Evolutionary conservation across 2,329 filamentous ascomycete genomes (phyloP), one percentile per base, ranked within the genome.

Genomic region (Ophiocordyceps sinensis): DNA sequence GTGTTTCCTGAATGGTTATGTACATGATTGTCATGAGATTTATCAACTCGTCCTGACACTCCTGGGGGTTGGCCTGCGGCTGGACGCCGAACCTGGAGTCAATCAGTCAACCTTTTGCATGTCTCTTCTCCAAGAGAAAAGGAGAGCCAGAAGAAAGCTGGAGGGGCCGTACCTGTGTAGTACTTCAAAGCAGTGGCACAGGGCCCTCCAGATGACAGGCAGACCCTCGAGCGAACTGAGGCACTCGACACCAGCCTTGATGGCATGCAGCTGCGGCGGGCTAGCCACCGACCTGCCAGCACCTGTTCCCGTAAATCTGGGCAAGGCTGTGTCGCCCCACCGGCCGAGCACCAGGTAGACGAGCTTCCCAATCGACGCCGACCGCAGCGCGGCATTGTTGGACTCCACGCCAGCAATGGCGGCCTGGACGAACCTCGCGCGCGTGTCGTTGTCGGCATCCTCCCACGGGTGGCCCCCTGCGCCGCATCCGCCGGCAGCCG

Each of bases 321-420:
- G 59, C 54, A 76, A 73, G 28, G 79, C 79, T 11, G 79, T 85
- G 38, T 78, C 68, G 3, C 70, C 73, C 83, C 83, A 88, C 30
- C 79, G 67, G 2, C 83, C 83, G 5, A 85, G 68, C 13, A 81
- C 64, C 23, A 83, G 57, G 51, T 81, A 80, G 4, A 77, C 60
- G 36, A 80, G 57, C 37, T 68, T 70, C 29, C 73, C 73, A 28
- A 82, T 65, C 13, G 68, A 71, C 38, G 71, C 70, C 38, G 64
- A 64, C 9, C 73, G 64, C 41, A 68, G 55, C 14, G 66, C 61
- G 28, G 67, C 56, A 42, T 78, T 68, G 37, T 63, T 60, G 28
- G 64, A 63, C 44, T 65, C 60, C 32, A 62, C 45, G 12, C 59
- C 59, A 0, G 54, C 58, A 47, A 82, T 64, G 32, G 75, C 66